Base-by-base conservation (phyloP, 2,329 filamentous ascomycete genomes). In the Orbilia javanica region DNA sequence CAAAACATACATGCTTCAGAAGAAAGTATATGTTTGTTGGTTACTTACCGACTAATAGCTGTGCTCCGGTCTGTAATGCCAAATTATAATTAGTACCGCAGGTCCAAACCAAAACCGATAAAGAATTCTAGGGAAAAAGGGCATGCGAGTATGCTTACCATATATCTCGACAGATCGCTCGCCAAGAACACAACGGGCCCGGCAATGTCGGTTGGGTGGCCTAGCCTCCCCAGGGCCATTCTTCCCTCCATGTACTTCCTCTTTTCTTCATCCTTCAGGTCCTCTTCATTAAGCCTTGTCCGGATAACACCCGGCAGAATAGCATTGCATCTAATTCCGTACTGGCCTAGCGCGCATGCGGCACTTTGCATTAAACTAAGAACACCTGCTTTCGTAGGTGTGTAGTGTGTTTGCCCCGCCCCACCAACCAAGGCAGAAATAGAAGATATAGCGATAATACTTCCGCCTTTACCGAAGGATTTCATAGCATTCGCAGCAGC, bases 151-250 rank as follows among this genome's bases (percentile, higher is more conserved):
- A 1, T 57, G 84, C 85, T 83, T 71, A 86, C 86, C 75, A 96
- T 91, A 84, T 94, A 96, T 25, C 89, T 88, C 83, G 91, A 95
- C 85, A 97, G 84, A 77, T 92, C 91, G 82, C 91, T 92, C 0
- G 91, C 93, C 82, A 97, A 85, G 84, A 97, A 97, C 31, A 97
- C 90, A 4, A 93, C 93, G 1, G 93, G 93, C 0, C 94, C 93
- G 0, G 90, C 92, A 83, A 97, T 83, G 86, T 97, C 93, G n/a
- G 83, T 83, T 15, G 93, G 89, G 80, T 87, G 86, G 0, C 92
- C 93, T n/a, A 91, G 88, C 80, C 93, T 86, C 0, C 92, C 93
- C 50, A 96, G 84, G 52, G 93, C 93, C 81, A 96, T 95, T 79
- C 93, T 86, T 1, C 89, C 89, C 84, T 96, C 92, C 91, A 94